phyloP scores from a whole-genome alignment of 1,284 basidiomycete genomes.

The Rhodotorula sp. region DNA sequence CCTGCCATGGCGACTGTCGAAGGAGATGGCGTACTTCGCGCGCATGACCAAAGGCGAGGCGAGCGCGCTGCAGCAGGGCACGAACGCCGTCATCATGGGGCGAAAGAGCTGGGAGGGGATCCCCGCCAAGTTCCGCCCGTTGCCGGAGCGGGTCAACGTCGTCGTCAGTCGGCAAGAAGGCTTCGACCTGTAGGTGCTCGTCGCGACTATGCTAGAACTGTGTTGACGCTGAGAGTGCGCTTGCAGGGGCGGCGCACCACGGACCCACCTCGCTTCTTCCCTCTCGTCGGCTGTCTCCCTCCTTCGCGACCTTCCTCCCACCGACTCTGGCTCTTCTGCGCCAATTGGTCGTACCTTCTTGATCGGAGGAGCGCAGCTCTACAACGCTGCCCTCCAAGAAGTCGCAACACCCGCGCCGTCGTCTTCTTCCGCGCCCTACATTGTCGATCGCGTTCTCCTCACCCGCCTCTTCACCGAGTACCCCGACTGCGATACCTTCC shows the following conservation, averaged over 20 bases:
- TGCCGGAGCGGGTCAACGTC: slow-evolving; percentile 75
- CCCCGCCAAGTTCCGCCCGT: slow-evolving; percentile 80
- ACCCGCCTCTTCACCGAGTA: slow-evolving; percentile 79
- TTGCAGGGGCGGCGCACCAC: slow-evolving; percentile 3
- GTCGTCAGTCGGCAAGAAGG: slow-evolving; percentile 70
- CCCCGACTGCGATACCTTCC: slow-evolving; percentile 79
- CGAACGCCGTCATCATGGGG: slow-evolving; percentile 92
- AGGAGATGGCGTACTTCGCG: slow-evolving; percentile 93
- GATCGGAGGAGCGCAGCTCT: slow-evolving; percentile 82
- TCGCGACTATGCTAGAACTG: not conserved
- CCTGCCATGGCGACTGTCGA: slow-evolving; percentile 86
- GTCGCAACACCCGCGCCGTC: slow-evolving; percentile 77
- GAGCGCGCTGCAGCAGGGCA: slow-evolving; percentile 47
- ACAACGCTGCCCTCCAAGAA: slow-evolving; percentile 3
- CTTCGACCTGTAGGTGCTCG: slow-evolving; percentile 64
- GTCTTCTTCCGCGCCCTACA: slow-evolving; percentile 58
- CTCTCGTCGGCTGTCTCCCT: slow-evolving; percentile 46
- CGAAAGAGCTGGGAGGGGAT: slow-evolving; percentile 98
- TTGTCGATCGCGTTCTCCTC: slow-evolving; percentile 72
- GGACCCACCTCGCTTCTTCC: slow-evolving; percentile 38
- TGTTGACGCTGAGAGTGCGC: not conserved
- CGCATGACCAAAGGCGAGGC: slow-evolving; percentile 65
- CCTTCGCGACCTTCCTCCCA: slow-evolving; percentile 37
- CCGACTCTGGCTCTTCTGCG: slow-evolving; percentile 55
- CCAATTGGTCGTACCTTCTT: slow-evolving; percentile 61